Percentiles rank a stretch among this genome's conserved stretches.
Conservation (phyloP, 441 rosid species). For the Hypseocharis bilobata region DNA sequence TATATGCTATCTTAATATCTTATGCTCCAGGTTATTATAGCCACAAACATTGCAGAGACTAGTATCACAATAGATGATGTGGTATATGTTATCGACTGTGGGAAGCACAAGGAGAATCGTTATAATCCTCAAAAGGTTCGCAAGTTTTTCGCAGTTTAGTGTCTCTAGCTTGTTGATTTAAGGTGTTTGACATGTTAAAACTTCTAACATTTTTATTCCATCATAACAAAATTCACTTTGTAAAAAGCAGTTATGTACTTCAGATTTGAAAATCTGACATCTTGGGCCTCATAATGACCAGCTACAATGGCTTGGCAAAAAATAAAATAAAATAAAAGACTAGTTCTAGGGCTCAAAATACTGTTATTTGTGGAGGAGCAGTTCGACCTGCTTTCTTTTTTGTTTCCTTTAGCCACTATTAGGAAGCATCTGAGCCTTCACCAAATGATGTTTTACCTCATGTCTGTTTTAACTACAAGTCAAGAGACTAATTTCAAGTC, state of each 20-base stretch:
- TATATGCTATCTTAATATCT: constrained; percentile 7
- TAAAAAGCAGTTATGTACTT: no score
- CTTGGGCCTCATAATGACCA: no score
- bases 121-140: constrained; percentile 84
- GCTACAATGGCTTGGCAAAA: no score
- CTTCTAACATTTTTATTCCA: no score
- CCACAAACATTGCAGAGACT: constrained; percentile 93
- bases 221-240: no score
- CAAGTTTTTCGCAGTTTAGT: background rate
- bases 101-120: constrained; percentile 89
- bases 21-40: constrained; percentile 58
- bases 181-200: background rate
- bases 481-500: background rate
- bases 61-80: constrained; percentile 92
- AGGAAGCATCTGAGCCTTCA: background rate
- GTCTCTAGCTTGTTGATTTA: background rate
- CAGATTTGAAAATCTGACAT: background rate
- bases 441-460: background rate
- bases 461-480: background rate
- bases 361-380: no score
- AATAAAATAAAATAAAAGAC: no score
- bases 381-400: no score
- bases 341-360: no score
- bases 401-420: no score
- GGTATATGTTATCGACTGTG: constrained; percentile 82